Percentiles rank a stretch among this genome's conserved stretches.
phyloP scores from a whole-genome alignment of 176 grass and related monocot species.

The Aegilops umbellulata region DNA sequence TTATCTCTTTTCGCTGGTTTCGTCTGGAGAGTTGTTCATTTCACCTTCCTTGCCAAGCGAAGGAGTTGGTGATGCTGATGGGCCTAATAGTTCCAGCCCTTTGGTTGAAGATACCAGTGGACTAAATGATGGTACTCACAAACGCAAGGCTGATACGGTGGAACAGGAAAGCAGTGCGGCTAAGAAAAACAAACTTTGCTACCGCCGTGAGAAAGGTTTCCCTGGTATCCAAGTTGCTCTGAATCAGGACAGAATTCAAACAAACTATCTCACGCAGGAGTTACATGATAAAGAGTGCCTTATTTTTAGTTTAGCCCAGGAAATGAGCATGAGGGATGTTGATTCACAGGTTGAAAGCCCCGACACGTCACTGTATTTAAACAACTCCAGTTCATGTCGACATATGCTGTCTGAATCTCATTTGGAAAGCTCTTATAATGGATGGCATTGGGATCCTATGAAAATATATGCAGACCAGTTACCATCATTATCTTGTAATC shows the following conservation, averaged over 20 bases:
- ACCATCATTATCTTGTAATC: constrained; percentile 31
- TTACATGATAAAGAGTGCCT: constrained; percentile 42
- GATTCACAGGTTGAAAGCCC: constrained; percentile 24
- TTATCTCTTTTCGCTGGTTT: constrained; percentile 72
- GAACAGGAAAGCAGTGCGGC: constrained; percentile 42
- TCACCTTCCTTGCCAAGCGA: constrained; percentile 65
- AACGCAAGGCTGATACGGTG: constrained; percentile 50
- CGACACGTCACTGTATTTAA: background rate
- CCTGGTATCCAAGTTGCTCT: constrained; percentile 75
- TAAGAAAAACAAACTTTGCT: constrained; percentile 74
- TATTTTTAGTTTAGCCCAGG: constrained; percentile 40
- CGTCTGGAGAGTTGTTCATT: constrained; percentile 54
- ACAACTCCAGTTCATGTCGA: constrained; percentile 41
- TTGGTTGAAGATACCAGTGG: constrained; percentile 22
- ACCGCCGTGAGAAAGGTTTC: constrained; percentile 87
- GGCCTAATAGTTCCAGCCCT: constrained; percentile 42
- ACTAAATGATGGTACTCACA: constrained; percentile 29
- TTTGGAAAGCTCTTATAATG: constrained; percentile 47
- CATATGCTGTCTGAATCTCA: constrained; percentile 42
- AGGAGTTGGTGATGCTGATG: constrained; percentile 89
- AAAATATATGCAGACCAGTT: constrained; percentile 45
- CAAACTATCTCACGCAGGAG: constrained; percentile 18
- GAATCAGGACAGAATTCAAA: constrained; percentile 48
- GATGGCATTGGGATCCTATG: constrained; percentile 78
- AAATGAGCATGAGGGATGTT: constrained; percentile 29